Percentiles rank a stretch among this genome's conserved stretches.
Evolutionary conservation across 2,329 filamentous ascomycete species (phyloP).

Genomic region (Ceratocystis huliohia): DNA sequence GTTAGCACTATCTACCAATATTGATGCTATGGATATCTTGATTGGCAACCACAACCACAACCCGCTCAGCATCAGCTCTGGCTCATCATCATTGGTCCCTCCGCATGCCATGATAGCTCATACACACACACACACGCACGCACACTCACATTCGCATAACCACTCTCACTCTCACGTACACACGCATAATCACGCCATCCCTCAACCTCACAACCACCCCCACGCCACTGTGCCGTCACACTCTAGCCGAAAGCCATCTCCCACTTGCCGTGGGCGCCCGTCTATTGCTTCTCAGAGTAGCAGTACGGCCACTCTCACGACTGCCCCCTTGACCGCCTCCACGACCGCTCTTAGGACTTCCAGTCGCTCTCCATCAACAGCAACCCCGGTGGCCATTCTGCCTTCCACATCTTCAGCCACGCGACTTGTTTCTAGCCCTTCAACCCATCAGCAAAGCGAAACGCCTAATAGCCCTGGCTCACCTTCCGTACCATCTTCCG

Average conservation of each 20-base stretch:
- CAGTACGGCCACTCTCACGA: neutral
- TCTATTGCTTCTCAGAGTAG: constrained; percentile 2
- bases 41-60: constrained; percentile 13
- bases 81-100: constrained; percentile 2
- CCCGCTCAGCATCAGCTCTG: constrained; percentile 2
- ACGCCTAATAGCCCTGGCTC: neutral
- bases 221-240: neutral
- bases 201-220: neutral
- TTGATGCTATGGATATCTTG: constrained; percentile 9
- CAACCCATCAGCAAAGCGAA: neutral
- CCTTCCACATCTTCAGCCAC: neutral
- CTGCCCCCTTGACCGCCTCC: too few species aligned
- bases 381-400: neutral
- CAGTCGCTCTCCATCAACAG: neutral
- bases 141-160: neutral
- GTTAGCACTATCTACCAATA: neutral
- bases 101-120: constrained; percentile 18
- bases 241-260: neutral
- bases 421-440: neutral
- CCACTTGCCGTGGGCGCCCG: neutral
- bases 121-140: neutral
- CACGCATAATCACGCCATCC: neutral
- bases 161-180: constrained; percentile 1
- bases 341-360: neutral
- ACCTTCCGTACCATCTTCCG: neutral